Base-by-base conservation (phyloP, 2,329 filamentous ascomycete genomes). In the Chrysoporthe cubensis region DNA sequence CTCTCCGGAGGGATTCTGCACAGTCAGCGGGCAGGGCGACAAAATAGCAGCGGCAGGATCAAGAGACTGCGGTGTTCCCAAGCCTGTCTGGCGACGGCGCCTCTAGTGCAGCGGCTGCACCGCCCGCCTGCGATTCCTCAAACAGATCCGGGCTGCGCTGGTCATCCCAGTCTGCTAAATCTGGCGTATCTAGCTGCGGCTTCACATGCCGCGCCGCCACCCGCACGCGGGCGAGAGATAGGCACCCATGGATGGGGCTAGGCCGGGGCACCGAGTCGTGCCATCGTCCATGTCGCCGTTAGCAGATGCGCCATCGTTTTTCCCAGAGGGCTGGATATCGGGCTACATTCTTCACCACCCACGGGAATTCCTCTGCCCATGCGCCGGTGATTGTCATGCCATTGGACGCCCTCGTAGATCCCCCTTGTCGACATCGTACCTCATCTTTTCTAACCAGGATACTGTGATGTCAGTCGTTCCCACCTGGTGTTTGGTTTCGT, bases 1-100 rank as follows among this genome's bases (percentile, higher is more conserved):
- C 18, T 43, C 40, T 7, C 11, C 18, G n/a, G 57, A 60, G 21
- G 40, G 57, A 60, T 60, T 21, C 40, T 42, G n/a, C 57, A 40
- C 16, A 44, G 57, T 60, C n/a, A 60, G 57, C 57, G 44, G 4
- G 37, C 11, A 21, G 57, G 57, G 42, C 57, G 3, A 44, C 8
- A 60, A 60, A 60, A 60, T 60, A 60, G 57, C 57, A 60, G 57
- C 57, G 57, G 37, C 4, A 60, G 57, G 57, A 60, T 44, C 37
- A 60, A 60, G n/a, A 60, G 57, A 44, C 40, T 60, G 26, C 43
- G n/a, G n/a, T n/a, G 34, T 46, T 18, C 14, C 44, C 44, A 21
- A 54, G 32, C 50, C 11, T 14, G 26, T 14, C 48, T 26, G 14
- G 14, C 21, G 50, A 14, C 21, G 21, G 21, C 50, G 50, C 50